Percentiles rank a stretch among this genome's conserved stretches.
phyloP scores from a whole-genome alignment of 2,329 filamentous ascomycete genomes.

The Cladosporium sphaerospermum region DNA sequence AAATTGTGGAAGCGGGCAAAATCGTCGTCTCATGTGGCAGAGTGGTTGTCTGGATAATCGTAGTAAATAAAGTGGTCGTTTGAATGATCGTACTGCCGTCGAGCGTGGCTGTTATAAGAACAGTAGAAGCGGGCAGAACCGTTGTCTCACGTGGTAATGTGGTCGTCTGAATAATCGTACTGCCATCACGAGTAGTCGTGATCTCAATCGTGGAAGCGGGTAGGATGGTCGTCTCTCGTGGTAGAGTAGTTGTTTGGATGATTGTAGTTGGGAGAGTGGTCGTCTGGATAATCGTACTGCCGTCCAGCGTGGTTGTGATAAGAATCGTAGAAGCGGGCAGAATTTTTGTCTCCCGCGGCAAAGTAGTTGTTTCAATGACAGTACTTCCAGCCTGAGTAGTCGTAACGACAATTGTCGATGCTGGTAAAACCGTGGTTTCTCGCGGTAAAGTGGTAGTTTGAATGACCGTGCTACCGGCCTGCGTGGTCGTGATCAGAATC shows the following conservation, averaged over 20 bases:
- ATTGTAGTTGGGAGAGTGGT: not conserved
- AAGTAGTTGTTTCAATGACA: not conserved
- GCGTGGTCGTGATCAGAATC: not conserved
- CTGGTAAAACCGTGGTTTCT: not conserved
- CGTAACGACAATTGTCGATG: not conserved
- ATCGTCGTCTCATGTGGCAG: not conserved
- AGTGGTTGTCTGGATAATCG: not conserved
- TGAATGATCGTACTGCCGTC: not conserved
- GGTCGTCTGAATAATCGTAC: not conserved
- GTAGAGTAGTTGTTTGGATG: not conserved
- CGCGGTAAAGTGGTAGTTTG: not conserved
- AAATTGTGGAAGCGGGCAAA: not conserved
- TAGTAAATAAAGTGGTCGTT: not conserved
- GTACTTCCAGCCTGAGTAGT: not conserved
- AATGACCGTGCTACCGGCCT: not conserved
- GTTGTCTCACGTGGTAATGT: not conserved
- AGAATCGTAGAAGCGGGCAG: constrained; percentile 3
- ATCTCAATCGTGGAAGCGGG: not conserved
- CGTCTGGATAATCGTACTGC: not conserved
- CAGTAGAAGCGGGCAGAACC: not conserved
- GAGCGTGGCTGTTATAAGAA: not conserved
- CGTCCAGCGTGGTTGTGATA: not conserved
- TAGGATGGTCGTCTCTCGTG: not conserved
- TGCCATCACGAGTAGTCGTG: not conserved
- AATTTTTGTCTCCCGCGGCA: not conserved